Evolutionary conservation across 108 stramenopile genomes (phyloP).

Genomic region (Cyclotella choctawhatcheeana): DNA sequence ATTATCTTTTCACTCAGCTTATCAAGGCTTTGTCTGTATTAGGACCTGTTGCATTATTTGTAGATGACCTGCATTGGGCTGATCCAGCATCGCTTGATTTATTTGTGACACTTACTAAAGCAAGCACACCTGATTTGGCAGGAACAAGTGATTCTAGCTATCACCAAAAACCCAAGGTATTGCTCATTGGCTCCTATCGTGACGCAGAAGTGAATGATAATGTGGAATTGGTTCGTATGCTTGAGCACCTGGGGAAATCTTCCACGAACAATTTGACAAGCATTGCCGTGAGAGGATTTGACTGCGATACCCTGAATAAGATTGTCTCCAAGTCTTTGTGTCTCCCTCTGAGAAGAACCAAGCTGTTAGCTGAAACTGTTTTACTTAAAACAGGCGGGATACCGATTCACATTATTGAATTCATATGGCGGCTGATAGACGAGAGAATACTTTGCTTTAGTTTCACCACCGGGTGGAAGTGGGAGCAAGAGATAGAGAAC

Average conservation of each 20-base stretch:
- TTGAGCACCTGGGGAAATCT: neutral
- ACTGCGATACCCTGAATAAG: slow-evolving; percentile 14
- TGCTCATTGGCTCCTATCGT: slow-evolving; percentile 59
- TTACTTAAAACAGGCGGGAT: slow-evolving; percentile 29
- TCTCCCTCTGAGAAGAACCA: slow-evolving; percentile 23
- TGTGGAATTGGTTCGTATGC: slow-evolving; percentile 17
- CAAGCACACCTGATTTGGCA: slow-evolving; percentile 12
- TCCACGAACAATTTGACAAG: slow-evolving; percentile 19
- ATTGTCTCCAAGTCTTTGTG: slow-evolving; percentile 31
- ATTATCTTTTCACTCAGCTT: slow-evolving; percentile 23
- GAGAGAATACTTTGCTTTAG: slow-evolving; percentile 21
- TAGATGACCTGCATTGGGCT: slow-evolving; percentile 75
- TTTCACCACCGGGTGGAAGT: slow-evolving; percentile 33
- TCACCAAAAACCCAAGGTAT: slow-evolving; percentile 11
- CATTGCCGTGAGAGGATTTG: slow-evolving; percentile 17
- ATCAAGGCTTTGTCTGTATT: slow-evolving; percentile 11
- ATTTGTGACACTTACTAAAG: slow-evolving; percentile 45
- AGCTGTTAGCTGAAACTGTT: slow-evolving; percentile 20
- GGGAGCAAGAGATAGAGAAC: slow-evolving; percentile 23
- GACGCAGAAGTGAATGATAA: slow-evolving; percentile 51
- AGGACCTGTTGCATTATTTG: slow-evolving; percentile 45
- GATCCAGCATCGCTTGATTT: slow-evolving; percentile 55
- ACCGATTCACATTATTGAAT: slow-evolving; percentile 26
- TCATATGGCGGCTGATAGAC: slow-evolving; percentile 18
- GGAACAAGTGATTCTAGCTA: neutral